Base-by-base conservation (phyloP, 2,329 filamentous ascomycete species). In the Claviceps paspali region DNA sequence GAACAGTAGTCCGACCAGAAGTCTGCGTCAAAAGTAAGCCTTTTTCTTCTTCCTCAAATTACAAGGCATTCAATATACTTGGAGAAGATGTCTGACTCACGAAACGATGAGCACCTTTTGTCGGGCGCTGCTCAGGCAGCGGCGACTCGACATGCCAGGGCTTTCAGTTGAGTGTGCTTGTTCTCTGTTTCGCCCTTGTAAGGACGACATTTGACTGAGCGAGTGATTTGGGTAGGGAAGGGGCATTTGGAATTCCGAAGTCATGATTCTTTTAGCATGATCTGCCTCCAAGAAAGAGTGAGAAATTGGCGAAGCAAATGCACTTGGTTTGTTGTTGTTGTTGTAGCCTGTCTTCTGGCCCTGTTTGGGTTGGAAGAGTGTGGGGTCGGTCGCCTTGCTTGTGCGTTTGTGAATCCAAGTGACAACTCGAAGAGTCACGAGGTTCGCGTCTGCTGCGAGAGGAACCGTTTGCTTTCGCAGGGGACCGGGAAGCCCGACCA, bases 1-100 rank as follows among this genome's bases (percentile, higher is more conserved):
- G 45, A 75, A 70, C 12, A 75, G 58, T 2, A 75, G 59, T 3
- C 70, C 69, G 3, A 64, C 44, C 8, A 73, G 60, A 35, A 71
- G 57, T 30, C 67, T 71, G 29, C 9, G 24, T 8, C 18, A 35
- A 33, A 14, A 19, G n/a, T 39, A 11, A 21, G n/a, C 17, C 9
- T 22, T 8, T 22, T 5, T 22, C 21, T 5, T 22, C 21, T 22
- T 5, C 8, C 21, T 5, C 8, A 22, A 22, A 22, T n/a, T n/a
- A 22, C 5, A 22, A 22, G 8, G 21, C 5, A 22, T 5, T 5
- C 5, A 22, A 22, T 5, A 22, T 8, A 22, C 8, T 22, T 8
- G 5, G 21, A 5, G 21, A 22, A 22, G 21, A 8, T 5, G 2
- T 21, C 15, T 15, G 9, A 36, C 41, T 38, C 43, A 60, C 62